Conservation (phyloP, 768 basidiomycete species). For the Serendipita vermifera region DNA sequence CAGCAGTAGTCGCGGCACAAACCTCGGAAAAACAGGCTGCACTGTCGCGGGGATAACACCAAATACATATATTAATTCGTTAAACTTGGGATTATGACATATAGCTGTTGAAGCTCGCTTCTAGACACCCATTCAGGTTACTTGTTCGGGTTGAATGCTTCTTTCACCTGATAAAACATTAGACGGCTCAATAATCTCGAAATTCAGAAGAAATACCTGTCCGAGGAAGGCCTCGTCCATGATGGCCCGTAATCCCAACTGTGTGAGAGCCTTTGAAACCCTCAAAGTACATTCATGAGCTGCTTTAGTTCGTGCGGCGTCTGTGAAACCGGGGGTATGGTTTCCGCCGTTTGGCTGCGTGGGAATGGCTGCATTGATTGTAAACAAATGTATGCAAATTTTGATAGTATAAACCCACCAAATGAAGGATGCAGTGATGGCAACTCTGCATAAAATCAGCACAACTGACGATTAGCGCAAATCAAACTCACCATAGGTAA, state of each 20-base stretch:
- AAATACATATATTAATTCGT: too few relatives aligned
- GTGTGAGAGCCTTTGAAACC: constrained; percentile 58
- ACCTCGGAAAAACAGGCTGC: not conserved
- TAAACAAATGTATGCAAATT: constrained; percentile 3
- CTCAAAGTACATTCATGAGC: constrained; percentile 57
- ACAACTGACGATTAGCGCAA: constrained; percentile 15
- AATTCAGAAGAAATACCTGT: constrained; percentile 36
- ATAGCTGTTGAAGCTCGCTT: too few relatives aligned
- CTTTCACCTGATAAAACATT: not conserved
- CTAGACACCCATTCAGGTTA: too few relatives aligned
- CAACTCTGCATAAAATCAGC: constrained; percentile 31
- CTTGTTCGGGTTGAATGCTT: not conserved
- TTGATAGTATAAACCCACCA: constrained; percentile 28
- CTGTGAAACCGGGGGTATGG: constrained; percentile 58
- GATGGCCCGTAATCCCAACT: constrained; percentile 52
- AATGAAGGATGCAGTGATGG: constrained; percentile 67
- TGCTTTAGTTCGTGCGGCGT: constrained; percentile 42
- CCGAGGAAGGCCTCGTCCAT: constrained; percentile 52
- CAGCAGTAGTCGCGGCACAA: not conserved
- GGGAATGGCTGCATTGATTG: constrained; percentile 47
- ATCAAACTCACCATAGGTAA: constrained; percentile 51
- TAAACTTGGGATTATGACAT: too few relatives aligned
- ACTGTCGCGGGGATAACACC: not conserved
- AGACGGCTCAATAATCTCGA: too few relatives aligned
- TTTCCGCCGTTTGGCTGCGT: constrained; percentile 60